These are phyloP conservation scores for Rhodotorula sp. DNA, from an alignment of 1,284 basidiomycete species.

Conservation along the genomic window DNA sequence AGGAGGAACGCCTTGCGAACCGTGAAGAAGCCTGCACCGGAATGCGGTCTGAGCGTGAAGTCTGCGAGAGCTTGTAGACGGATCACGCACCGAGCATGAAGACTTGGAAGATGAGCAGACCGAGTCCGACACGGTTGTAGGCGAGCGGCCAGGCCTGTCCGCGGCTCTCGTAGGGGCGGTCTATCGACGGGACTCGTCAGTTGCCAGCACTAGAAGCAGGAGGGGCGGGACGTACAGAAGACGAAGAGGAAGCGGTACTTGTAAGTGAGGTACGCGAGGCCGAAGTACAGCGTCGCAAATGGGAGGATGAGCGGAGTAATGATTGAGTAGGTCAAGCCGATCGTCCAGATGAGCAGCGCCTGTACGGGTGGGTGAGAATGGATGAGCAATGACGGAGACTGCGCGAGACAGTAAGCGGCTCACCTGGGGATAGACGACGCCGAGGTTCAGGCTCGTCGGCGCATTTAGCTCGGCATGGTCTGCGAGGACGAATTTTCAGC, in stretches of 20 bases:
- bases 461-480: constrained; percentile 96
- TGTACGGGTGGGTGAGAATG: constrained; percentile 64
- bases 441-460: constrained; percentile 94
- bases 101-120: constrained; percentile 58
- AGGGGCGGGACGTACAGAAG: constrained; percentile 43
- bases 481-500: constrained; percentile 44
- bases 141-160: constrained; percentile 84
- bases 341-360: constrained; percentile 90
- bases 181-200: background rate
- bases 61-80: background rate
- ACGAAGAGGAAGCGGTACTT: constrained; percentile 57
- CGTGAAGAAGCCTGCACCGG: constrained; percentile 75
- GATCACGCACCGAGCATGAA: constrained; percentile 63
- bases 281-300: constrained; percentile 94
- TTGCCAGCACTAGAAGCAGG: too few species aligned
- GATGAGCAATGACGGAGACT: background rate
- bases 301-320: constrained; percentile 90
- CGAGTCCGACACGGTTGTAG: constrained; percentile 48
- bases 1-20: constrained; percentile 72
- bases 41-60: background rate
- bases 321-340: constrained; percentile 91
- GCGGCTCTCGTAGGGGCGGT: constrained; percentile 76
- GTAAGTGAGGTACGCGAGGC: constrained; percentile 83
- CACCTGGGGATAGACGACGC: constrained; percentile 52
- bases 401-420: background rate